Percentiles rank a stretch among this genome's conserved stretches.
phyloP scores from a whole-genome alignment of 306 rosid species.

The Geum urbanum region DNA sequence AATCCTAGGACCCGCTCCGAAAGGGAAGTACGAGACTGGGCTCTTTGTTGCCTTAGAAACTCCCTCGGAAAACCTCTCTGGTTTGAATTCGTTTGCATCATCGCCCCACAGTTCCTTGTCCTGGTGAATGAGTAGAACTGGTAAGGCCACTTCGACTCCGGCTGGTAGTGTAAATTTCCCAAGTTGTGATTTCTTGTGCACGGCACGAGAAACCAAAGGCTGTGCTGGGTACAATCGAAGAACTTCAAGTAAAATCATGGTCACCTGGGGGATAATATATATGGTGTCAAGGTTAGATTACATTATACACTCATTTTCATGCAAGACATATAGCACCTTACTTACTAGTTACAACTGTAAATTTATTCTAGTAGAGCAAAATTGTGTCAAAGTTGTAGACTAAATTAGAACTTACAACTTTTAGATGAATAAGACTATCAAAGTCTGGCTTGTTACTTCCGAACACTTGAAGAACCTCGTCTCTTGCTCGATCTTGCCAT shows the following conservation, averaged over 20 bases:
- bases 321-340: neutral
- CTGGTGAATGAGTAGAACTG: neutral
- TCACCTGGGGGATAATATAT: slow-evolving; percentile 26
- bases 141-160: slow-evolving; percentile 30
- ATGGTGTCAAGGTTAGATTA: too few species aligned
- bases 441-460: too few species aligned
- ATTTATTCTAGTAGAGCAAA: too few species aligned
- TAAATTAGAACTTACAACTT: too few species aligned
- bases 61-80: too few species aligned
- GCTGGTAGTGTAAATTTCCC: slow-evolving; percentile 35
- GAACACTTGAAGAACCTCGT: too few species aligned
- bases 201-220: neutral
- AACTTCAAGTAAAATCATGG: slow-evolving; percentile 32
- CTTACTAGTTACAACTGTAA: slow-evolving; percentile 24
- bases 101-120: too few species aligned
- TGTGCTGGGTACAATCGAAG: slow-evolving; percentile 32
- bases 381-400: too few species aligned
- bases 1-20: slow-evolving; percentile 37
- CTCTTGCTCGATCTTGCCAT: too few species aligned
- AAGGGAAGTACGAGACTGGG: slow-evolving; percentile 34
- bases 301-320: neutral
- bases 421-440: slow-evolving; percentile 13
- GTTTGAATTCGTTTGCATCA: too few species aligned
- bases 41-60: too few species aligned
- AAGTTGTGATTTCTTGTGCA: slow-evolving; percentile 24